Conservation (phyloP, 208 protist species). For the Blastocrithidia nonstop region DNA sequence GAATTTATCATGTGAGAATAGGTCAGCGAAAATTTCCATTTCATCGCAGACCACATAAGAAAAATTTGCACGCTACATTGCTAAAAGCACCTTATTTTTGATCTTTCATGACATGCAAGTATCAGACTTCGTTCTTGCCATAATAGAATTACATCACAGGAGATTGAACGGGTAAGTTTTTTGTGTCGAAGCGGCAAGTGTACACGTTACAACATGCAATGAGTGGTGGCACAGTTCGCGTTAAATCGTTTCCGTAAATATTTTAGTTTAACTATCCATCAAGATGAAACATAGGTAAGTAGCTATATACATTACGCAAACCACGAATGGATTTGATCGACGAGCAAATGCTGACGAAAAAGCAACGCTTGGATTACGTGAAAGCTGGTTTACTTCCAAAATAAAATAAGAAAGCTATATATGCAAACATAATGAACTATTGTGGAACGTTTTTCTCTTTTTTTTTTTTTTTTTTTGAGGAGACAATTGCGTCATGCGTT, state of each 20-base stretch:
- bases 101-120: conserved; percentile 78
- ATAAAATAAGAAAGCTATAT: conserved; percentile 12
- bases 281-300: conserved; percentile 82
- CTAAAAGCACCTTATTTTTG: conserved; percentile 79
- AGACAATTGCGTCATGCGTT: neutral
- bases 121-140: conserved; percentile 59
- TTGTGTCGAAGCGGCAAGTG: conserved; percentile 76
- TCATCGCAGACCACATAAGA: conserved; percentile 55
- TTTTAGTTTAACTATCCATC: conserved; percentile 78
- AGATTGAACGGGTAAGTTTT: conserved; percentile 86
- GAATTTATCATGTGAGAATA: conserved; percentile 71
- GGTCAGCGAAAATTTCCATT: conserved; percentile 77
- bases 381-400: conserved; percentile 78
- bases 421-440: too few relatives aligned
- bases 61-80: conserved; percentile 79
- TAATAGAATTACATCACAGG: conserved; percentile 86
- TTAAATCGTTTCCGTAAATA: conserved; percentile 79
- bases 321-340: conserved; percentile 84
- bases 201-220: conserved; percentile 83
- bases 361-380: conserved; percentile 79
- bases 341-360: conserved; percentile 85
- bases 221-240: conserved; percentile 62
- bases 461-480: too few relatives aligned
- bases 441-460: neutral
- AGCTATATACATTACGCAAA: conserved; percentile 71